Base-by-base conservation (phyloP, 2,329 filamentous ascomycete genomes). In the Emmonsia crescens region DNA sequence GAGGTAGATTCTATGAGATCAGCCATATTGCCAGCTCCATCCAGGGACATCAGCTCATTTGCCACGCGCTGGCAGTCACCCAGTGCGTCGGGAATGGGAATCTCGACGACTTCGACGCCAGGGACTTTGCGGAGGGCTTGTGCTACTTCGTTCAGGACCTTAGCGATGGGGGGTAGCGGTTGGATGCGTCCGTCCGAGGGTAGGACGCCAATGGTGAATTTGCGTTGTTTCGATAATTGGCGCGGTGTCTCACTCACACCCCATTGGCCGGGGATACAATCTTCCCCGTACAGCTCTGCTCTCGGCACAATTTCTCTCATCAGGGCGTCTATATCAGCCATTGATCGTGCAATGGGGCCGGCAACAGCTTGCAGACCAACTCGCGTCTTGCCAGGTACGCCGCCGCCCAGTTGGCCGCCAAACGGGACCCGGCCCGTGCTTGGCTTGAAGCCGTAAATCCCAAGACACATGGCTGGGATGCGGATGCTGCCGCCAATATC, bases 91-190 rank as follows among this genome's bases (percentile, higher is more conserved):
- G 81, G 79, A 5, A 83, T 77, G 12, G 82, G 77, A 56, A 88
- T 75, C 19, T 87, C 82, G 0, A 87, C 74, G 1, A 86, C 78
- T 54, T 83, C 78, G n/a, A 87, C 72, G 0, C 79, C 79, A 48
- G 70, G 60, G 0, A 70, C 72, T 2, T 63, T 64, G 3, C 69
- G 68, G n/a, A 79, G 68, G 1, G 61, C 64, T 5, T 67, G 51
- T 0, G 73, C 69, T 5, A 78, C 76, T 66, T 78, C 75, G 42
- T 72, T 68, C 19, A 79, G 64, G 0, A 77, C 63, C 5, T 73
- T 75, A 1, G 68, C 66, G 27, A 78, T 72, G 1, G 76, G 75
- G 0, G 76, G 76, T 2, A 78, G 67, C 6, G 74, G 70, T 58
- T 70, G 68, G 52, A 71, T 75, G 27, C 73, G 73, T 49, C 67